A percentile compares a stretch with the other conserved stretches of the same genome.
phyloP scores from a whole-genome alignment of 441 rosid genomes.

The Pelargonium fulgidum region DNA sequence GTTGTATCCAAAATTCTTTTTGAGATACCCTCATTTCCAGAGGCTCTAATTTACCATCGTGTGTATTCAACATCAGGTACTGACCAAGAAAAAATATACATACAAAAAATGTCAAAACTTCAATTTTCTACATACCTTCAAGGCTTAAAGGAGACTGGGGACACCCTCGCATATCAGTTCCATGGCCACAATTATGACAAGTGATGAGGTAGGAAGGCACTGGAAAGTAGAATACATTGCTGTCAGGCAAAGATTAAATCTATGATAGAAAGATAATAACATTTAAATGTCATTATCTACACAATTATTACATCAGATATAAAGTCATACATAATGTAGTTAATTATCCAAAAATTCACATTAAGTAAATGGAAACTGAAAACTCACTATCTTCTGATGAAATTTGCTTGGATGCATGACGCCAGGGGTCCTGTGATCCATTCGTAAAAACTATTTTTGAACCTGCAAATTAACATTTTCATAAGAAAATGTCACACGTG shows the following conservation, averaged over 20 bases:
- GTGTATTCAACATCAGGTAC: neutral
- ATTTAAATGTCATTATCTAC: neutral
- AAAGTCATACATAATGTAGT: neutral
- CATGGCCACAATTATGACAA: constrained; percentile 90
- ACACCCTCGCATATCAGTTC: constrained; percentile 88
- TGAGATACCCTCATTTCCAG: too few relatives aligned
- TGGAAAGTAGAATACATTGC: constrained; percentile 26
- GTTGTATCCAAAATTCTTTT: too few relatives aligned
- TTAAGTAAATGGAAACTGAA: neutral
- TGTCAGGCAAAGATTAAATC: neutral
- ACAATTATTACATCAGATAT: neutral
- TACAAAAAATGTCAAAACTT: neutral
- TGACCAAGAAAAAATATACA: neutral
- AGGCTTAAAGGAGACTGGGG: constrained; percentile 68
- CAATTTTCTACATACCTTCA: constrained; percentile 48
- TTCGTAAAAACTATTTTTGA: constrained; percentile 80
- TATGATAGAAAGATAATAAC: neutral
- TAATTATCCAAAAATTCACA: neutral
- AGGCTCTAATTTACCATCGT: too few relatives aligned
- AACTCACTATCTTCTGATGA: constrained; percentile 79
- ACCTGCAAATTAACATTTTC: constrained; percentile 39
- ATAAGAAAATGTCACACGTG: constrained; percentile 2
- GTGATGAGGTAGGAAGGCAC: constrained; percentile 75
- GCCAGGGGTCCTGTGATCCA: constrained; percentile 99
- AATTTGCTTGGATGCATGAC: constrained; percentile 79